phyloP scores from a whole-genome alignment of 805 yeast species.

The Clavispora phyllophila region DNA sequence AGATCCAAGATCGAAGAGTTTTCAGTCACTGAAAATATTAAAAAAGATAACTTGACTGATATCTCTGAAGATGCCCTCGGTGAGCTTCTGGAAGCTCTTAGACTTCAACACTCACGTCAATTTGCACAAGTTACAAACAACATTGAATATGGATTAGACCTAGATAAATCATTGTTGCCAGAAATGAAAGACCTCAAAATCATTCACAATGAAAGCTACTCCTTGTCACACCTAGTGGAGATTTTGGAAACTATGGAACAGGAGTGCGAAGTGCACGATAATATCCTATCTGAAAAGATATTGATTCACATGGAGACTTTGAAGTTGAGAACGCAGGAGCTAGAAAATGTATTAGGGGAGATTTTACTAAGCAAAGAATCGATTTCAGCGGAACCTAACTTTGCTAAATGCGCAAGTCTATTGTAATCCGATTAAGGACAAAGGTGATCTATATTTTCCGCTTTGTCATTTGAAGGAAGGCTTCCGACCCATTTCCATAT shows the following conservation, averaged over 20 bases:
- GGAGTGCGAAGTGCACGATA: not conserved
- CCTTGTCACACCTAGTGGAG: not conserved
- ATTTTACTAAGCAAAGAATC: not conserved
- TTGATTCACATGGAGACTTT: not conserved
- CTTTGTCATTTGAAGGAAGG: not conserved
- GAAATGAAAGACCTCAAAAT: not conserved
- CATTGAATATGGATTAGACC: not conserved
- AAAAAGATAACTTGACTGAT: not conserved
- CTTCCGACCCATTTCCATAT: slow-evolving; percentile 65
- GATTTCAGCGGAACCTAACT: not conserved
- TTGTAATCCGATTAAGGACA: not conserved
- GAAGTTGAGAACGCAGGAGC: not conserved
- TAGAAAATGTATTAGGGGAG: not conserved
- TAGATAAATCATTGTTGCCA: not conserved
- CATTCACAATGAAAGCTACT: not conserved
- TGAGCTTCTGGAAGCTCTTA: not conserved
- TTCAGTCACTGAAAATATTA: not conserved
- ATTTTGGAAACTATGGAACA: not conserved
- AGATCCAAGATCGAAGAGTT: not conserved
- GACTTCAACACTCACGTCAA: not conserved
- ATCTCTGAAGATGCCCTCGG: not conserved
- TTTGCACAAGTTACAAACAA: not conserved
- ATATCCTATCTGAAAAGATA: not conserved
- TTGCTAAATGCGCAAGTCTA: not conserved
- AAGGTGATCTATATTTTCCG: not conserved